Percentiles rank a stretch among this genome's conserved stretches.
These are phyloP conservation scores for Cytospora piceicola DNA, from an alignment of 2,329 filamentous ascomycete species.

Conservation along the genomic window DNA sequence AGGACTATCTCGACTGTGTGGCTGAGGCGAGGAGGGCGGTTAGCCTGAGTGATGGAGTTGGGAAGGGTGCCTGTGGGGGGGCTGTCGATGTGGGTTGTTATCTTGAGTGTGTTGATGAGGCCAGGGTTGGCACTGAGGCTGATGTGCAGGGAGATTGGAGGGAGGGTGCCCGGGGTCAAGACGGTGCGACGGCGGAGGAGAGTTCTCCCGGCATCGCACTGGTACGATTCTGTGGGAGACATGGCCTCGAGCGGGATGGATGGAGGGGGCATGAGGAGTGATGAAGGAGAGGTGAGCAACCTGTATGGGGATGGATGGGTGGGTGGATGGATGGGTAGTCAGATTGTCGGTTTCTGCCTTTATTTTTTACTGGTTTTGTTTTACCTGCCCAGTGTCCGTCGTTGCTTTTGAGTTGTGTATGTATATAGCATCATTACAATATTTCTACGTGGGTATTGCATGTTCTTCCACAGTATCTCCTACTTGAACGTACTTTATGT, in stretches of 20 bases:
- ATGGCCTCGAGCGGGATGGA: constrained; percentile 15
- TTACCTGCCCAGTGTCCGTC: not conserved
- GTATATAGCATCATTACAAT: constrained; percentile 21
- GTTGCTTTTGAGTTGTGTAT: not conserved
- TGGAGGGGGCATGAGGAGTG: not conserved
- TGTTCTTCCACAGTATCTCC: not conserved
- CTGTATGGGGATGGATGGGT: not conserved
- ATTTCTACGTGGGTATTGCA: not conserved
- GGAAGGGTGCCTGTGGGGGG: no score
- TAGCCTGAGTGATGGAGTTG: not conserved
- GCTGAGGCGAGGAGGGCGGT: constrained; percentile 15
- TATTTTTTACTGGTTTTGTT: not conserved
- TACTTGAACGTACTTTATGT: no score
- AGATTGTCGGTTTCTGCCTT: constrained; percentile 17
- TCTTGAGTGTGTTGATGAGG: constrained; percentile 12
- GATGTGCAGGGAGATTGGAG: not conserved
- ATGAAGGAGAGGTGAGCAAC: not conserved
- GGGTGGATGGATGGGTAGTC: no score
- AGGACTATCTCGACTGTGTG: constrained; percentile 26
- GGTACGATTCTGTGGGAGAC: constrained; percentile 19
- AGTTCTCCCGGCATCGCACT: constrained; percentile 15
- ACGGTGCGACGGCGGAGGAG: not conserved
- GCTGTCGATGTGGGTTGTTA: constrained; percentile 15
- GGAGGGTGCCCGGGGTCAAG: not conserved
- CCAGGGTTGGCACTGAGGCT: not conserved